phyloP scores from a whole-genome alignment of 2,329 filamentous ascomycete species.

The Meredithiella fracta region DNA sequence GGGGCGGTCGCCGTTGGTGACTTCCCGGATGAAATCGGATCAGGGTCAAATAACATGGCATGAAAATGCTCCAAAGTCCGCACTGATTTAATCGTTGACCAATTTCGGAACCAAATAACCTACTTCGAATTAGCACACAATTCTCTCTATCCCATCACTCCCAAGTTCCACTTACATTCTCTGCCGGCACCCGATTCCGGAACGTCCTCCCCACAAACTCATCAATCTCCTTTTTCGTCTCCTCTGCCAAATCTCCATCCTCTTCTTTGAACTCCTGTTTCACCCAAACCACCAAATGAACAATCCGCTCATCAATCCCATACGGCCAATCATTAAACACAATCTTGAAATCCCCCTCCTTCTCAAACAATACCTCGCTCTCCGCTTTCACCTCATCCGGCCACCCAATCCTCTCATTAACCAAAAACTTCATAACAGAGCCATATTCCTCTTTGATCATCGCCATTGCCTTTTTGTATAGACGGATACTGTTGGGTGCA shows the following conservation, averaged over 20 bases:
- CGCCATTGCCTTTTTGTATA: conserved; percentile 56
- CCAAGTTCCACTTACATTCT: not conserved
- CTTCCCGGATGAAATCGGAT: conserved; percentile 48
- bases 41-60: conserved; percentile 71
- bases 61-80: conserved; percentile 87
- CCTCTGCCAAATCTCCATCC: conserved; percentile 50
- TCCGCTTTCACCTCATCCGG: conserved; percentile 14
- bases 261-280: conserved; percentile 65
- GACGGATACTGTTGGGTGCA: conserved; percentile 58
- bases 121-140: conserved; percentile 13
- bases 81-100: conserved; percentile 69
- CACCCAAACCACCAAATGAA: conserved; percentile 83
- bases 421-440: conserved; percentile 61
- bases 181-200: not conserved
- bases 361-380: conserved; percentile 6
- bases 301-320: conserved; percentile 58
- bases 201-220: conserved; percentile 44
- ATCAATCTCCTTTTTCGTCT: conserved; percentile 49
- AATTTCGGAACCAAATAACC: conserved; percentile 47
- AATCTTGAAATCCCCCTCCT: conserved; percentile 48
- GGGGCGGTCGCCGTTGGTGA: conserved; percentile 61
- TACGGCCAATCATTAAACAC: conserved; percentile 92
- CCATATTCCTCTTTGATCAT: conserved; percentile 51
- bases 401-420: conserved; percentile 58
- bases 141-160: not conserved